A percentile compares a stretch with the other conserved stretches of the same genome.
These are phyloP conservation scores for Populus euphratica DNA, from an alignment of 345 rosid species.

Conservation along the genomic window DNA sequence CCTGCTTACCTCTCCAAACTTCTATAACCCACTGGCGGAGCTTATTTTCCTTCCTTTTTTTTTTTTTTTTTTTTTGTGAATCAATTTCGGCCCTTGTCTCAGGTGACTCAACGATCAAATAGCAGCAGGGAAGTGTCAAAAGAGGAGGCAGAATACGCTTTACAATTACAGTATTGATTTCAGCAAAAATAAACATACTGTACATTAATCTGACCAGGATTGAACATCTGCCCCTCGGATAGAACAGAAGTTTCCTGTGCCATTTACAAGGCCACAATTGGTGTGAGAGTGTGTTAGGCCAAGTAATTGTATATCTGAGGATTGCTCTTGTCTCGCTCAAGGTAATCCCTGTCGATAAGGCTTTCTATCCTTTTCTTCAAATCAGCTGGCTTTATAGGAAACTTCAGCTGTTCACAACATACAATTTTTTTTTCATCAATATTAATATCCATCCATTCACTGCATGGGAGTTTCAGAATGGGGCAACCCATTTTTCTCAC, in stretches of 20 bases:
- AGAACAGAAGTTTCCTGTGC: slow-evolving; percentile 13
- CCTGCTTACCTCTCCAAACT: background rate
- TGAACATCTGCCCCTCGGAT: slow-evolving; percentile 1
- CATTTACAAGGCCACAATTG: slow-evolving; percentile 15
- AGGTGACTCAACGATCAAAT: slow-evolving; percentile 11
- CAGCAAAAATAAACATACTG: slow-evolving; percentile 32
- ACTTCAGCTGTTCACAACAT: slow-evolving; percentile 68
- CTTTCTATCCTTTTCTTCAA: slow-evolving; percentile 97
- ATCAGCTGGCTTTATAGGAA: slow-evolving; percentile 92
- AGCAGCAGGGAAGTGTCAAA: slow-evolving; percentile 7
- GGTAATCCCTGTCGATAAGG: slow-evolving; percentile 91
- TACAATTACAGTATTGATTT: slow-evolving; percentile 32
- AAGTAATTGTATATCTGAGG: slow-evolving; percentile 96
- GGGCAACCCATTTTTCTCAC: background rate
- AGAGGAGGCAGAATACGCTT: slow-evolving; percentile 24
- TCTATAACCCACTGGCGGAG: background rate
- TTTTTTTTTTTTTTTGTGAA: background rate
- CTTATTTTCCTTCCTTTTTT: background rate
- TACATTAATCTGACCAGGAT: slow-evolving; percentile 34
- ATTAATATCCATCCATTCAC: background rate
- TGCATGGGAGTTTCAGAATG: background rate
- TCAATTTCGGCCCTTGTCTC: background rate
- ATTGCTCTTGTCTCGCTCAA: slow-evolving; percentile 97
- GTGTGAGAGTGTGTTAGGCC: slow-evolving; percentile 36
- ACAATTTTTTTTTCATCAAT: background rate